Conservation (phyloP, 352 stramenopile species). For the Peronosclerospora sorghi region DNA sequence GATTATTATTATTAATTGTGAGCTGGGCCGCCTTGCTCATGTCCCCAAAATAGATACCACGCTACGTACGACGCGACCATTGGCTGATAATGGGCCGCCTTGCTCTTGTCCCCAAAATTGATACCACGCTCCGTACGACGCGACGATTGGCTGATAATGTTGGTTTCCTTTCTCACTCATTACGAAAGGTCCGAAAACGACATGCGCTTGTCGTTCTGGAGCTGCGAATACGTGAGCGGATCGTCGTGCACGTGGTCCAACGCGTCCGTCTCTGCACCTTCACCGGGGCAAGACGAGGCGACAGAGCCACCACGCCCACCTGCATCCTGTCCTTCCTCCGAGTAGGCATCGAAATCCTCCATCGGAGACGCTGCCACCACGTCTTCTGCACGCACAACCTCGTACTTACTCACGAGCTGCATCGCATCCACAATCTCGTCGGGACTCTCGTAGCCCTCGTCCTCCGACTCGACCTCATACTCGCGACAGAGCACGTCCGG, state of each 20-base stretch:
- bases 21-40: slow-evolving; percentile 7
- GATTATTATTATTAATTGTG: too few relatives aligned
- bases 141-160: too few relatives aligned
- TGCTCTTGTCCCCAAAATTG: slow-evolving; percentile 22
- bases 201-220: slow-evolving; percentile 25
- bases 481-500: slow-evolving; percentile 29
- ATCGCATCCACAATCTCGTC: slow-evolving; percentile 38
- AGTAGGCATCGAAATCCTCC: slow-evolving; percentile 16
- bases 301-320: slow-evolving; percentile 8
- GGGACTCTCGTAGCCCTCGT: slow-evolving; percentile 23
- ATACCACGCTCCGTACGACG: slow-evolving; percentile 32
- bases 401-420: slow-evolving; percentile 25
- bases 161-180: too few relatives aligned
- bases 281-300: slow-evolving; percentile 2
- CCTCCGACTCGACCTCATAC: slow-evolving; percentile 51
- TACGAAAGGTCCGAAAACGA: slow-evolving; percentile 30
- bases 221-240: slow-evolving; percentile 25
- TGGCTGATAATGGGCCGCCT: slow-evolving; percentile 4
- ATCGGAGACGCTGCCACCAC: slow-evolving; percentile 19
- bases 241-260: slow-evolving; percentile 7
- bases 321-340: slow-evolving; percentile 1
- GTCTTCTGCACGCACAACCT: slow-evolving; percentile 26
- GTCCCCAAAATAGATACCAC: slow-evolving; percentile 29
- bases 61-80: too few relatives aligned
- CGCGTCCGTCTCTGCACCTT: background rate